Conservation (phyloP, 805 yeast genomes). For the Nakazawaea laoshanensis region DNA sequence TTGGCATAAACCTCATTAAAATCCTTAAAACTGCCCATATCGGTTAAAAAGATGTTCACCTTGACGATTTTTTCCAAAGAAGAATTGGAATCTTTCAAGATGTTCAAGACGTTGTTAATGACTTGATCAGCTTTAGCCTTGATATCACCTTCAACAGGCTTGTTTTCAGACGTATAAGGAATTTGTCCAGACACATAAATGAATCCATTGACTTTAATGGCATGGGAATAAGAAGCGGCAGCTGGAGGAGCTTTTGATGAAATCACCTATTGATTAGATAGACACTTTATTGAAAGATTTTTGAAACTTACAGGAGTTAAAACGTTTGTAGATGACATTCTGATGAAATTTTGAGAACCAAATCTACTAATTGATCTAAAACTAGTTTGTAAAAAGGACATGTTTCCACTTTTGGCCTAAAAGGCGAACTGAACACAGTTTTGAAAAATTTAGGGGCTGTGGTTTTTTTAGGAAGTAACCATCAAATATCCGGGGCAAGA, state of each 20-base stretch:
- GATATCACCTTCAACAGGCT: slow-evolving; percentile 69
- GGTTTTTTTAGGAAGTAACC: too few relatives aligned
- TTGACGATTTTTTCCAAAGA: slow-evolving; percentile 78
- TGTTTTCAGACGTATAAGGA: slow-evolving; percentile 78
- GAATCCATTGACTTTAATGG: slow-evolving; percentile 84
- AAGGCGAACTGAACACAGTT: too few relatives aligned
- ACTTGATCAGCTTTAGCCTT: slow-evolving; percentile 73
- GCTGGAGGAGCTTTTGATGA: slow-evolving; percentile 89
- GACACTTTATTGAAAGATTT: background rate
- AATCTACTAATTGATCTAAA: background rate
- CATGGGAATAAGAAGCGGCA: slow-evolving; percentile 95
- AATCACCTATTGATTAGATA: slow-evolving; percentile 30
- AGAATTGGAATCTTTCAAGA: slow-evolving; percentile 81
- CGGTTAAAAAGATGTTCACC: slow-evolving; percentile 84
- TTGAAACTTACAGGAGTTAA: slow-evolving; percentile 25
- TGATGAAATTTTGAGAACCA: slow-evolving; percentile 13
- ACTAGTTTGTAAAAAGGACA: background rate
- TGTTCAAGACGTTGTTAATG: slow-evolving; percentile 56
- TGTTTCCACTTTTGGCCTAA: too few relatives aligned
- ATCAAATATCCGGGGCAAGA: too few relatives aligned
- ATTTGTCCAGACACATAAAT: slow-evolving; percentile 93
- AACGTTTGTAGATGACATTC: slow-evolving; percentile 27
- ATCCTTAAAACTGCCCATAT: slow-evolving; percentile 76
- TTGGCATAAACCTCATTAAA: slow-evolving; percentile 81
- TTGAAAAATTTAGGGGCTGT: too few relatives aligned